These are phyloP conservation scores for Colletotrichum liriopes DNA, from an alignment of 2,329 filamentous ascomycete species.

Conservation along the genomic window DNA sequence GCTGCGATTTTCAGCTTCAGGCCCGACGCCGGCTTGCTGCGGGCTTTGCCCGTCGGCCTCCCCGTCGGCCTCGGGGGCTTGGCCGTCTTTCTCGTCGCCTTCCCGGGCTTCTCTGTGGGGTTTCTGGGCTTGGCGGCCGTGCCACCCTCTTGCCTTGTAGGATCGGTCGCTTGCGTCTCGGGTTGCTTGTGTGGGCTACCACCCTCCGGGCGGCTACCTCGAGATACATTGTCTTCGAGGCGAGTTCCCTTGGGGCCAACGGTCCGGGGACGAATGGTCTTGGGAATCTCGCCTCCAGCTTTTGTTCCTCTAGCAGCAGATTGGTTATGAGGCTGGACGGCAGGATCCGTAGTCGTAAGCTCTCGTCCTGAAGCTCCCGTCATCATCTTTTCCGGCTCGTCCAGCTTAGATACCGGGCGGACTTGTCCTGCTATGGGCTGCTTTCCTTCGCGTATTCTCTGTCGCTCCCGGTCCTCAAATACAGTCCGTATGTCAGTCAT, in stretches of 20 bases:
- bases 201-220: neutral
- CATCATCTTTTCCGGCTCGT: neutral
- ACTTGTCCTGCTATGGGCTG: constrained; percentile 14
- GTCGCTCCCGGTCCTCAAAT: neutral
- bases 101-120: neutral
- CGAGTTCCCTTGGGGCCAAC: neutral
- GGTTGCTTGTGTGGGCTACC: neutral
- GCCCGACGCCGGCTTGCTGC: neutral
- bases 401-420: neutral
- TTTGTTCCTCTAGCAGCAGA: neutral
- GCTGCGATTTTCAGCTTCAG: neutral
- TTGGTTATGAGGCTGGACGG: neutral
- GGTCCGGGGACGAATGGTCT: neutral
- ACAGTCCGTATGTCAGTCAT: neutral
- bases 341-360: neutral
- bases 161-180: neutral
- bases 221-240: neutral
- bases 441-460: constrained; percentile 33
- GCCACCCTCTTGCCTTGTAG: neutral
- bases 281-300: neutral
- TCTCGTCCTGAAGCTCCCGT: neutral
- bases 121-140: neutral
- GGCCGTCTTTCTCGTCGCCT: neutral
- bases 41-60: neutral
- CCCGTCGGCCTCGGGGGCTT: neutral